Evolutionary conservation across 192 early-diverging fungal genomes (phyloP).

Genomic region (Dimargaris cristalligena): DNA sequence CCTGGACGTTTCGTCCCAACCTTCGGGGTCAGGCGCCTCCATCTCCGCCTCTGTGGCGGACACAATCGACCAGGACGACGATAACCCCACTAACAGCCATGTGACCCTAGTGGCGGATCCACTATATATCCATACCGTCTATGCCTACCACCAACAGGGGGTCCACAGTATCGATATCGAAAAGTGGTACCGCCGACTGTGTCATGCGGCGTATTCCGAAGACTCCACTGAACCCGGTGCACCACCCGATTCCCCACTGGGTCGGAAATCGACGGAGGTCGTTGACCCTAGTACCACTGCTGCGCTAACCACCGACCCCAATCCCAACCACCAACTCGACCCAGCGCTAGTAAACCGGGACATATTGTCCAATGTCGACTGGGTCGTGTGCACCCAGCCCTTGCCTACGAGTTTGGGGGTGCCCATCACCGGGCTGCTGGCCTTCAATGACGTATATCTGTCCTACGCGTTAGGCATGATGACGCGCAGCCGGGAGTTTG

Average conservation of each 20-base stretch:
- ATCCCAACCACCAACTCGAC: background rate
- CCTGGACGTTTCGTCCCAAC: no score
- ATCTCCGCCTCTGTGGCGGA: no score
- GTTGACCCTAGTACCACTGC: no score
- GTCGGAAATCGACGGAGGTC: no score
- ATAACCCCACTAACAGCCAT: constrained; percentile 7
- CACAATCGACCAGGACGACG: constrained; percentile 3
- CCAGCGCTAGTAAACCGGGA: no score
- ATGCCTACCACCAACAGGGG: constrained; percentile 48
- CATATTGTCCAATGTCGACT: background rate
- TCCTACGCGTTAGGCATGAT: constrained; percentile 2
- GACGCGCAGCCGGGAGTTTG: background rate
- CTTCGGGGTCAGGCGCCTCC: no score
- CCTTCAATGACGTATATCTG: constrained; percentile 5
- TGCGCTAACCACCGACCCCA: background rate
- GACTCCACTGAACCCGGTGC: background rate
- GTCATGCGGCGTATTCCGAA: background rate
- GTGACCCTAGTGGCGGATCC: constrained; percentile 39
- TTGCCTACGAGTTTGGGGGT: background rate
- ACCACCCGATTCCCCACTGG: background rate
- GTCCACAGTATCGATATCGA: constrained; percentile 44
- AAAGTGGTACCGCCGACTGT: constrained; percentile 31
- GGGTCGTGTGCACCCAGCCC: background rate
- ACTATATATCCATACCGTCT: constrained; percentile 42
- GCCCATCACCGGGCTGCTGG: background rate